Evolutionary conservation across 2,329 filamentous ascomycete genomes (phyloP).

Genomic region (Ascochyta rabiei): DNA sequence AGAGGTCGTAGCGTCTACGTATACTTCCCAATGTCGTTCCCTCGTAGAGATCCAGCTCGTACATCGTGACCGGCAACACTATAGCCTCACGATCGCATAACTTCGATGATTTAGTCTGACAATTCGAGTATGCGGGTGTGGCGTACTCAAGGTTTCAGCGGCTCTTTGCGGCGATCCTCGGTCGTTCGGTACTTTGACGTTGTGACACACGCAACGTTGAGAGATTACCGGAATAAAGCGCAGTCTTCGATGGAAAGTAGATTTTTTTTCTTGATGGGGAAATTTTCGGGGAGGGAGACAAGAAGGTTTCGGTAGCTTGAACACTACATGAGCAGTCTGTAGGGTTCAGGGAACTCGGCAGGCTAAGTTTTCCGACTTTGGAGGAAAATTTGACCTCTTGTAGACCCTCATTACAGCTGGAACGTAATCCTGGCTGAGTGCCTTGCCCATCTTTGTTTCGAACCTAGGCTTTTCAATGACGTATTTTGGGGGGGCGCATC

Average conservation of each 20-base stretch:
- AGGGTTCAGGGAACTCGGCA: too few relatives aligned
- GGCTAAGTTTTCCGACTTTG: too few relatives aligned
- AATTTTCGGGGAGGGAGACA: neutral
- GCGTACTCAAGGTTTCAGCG: slow-evolving; percentile 7
- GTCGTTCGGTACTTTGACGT: neutral
- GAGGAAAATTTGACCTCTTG: too few relatives aligned
- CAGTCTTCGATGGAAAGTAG: slow-evolving; percentile 2
- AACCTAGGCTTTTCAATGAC: too few relatives aligned
- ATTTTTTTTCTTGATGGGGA: neutral
- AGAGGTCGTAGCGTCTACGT: too few relatives aligned
- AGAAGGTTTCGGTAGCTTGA: neutral
- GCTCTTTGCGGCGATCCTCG: slow-evolving; percentile 12
- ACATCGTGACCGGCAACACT: too few relatives aligned
- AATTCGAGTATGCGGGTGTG: neutral
- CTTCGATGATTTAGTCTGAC: neutral
- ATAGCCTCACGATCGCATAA: neutral
- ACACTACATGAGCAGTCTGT: neutral
- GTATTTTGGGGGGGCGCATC: too few relatives aligned
- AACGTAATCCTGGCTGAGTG: too few relatives aligned
- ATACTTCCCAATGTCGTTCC: too few relatives aligned
- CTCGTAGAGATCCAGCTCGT: too few relatives aligned
- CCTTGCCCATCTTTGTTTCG: too few relatives aligned
- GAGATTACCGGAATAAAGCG: slow-evolving; percentile 16
- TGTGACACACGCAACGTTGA: slow-evolving; percentile 1
- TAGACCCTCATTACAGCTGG: too few relatives aligned